Percentiles rank a stretch among this genome's conserved stretches.
These are phyloP conservation scores for Baorangia bicolor DNA, from an alignment of 768 basidiomycete genomes.

Conservation along the genomic window DNA sequence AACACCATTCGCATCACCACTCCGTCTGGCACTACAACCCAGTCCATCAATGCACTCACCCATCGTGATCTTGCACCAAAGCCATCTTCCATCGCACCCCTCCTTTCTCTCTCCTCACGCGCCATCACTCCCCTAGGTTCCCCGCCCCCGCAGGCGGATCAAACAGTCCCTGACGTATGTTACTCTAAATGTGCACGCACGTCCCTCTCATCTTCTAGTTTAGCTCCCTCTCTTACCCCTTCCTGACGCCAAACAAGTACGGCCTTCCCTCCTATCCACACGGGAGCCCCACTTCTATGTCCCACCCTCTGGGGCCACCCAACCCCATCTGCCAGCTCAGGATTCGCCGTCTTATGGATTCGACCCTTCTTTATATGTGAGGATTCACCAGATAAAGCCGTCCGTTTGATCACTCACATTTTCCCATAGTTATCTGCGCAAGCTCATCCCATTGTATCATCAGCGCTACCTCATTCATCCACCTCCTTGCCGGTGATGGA, in stretches of 20 bases:
- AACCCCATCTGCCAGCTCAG: too few species aligned
- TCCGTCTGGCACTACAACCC: constrained; percentile 68
- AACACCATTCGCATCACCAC: constrained; percentile 82
- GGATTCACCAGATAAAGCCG: neutral
- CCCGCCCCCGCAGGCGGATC: neutral
- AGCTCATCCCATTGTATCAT: neutral
- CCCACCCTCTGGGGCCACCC: too few species aligned
- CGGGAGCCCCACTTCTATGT: too few species aligned
- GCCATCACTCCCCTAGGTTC: constrained; percentile 56
- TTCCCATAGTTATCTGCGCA: neutral
- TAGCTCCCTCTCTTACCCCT: neutral
- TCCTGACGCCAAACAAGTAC: too few species aligned
- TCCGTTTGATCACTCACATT: neutral
- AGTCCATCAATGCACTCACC: constrained; percentile 51
- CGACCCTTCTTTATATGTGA: neutral
- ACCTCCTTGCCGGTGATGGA: neutral
- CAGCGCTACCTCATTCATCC: neutral
- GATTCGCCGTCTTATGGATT: too few species aligned
- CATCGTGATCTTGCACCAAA: constrained; percentile 33
- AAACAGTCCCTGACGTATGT: neutral
- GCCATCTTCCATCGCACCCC: constrained; percentile 22
- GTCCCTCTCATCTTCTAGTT: neutral
- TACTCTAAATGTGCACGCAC: too few species aligned
- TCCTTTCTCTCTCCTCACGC: constrained; percentile 38
- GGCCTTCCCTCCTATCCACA: too few species aligned